These are phyloP conservation scores for Rubia occidens DNA, from an alignment of 305 asterid genomes.

Conservation along the genomic window DNA sequence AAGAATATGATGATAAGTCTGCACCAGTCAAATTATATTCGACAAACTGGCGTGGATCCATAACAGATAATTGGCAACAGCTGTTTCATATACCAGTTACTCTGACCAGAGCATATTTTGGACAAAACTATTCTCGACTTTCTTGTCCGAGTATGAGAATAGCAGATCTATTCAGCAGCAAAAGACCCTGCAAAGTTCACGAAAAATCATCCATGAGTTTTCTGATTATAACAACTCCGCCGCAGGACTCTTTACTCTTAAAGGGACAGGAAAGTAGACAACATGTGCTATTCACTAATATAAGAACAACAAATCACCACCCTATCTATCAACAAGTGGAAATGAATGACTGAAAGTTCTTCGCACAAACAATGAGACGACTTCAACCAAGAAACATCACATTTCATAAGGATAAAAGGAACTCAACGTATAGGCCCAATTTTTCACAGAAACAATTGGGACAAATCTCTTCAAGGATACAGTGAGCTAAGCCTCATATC, in stretches of 20 bases:
- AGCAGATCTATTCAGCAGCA: not conserved
- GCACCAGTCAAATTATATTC: constrained; percentile 33
- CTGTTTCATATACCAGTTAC: constrained; percentile 17
- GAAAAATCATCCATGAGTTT: not conserved
- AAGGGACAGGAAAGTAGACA: not conserved
- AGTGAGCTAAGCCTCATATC: not conserved
- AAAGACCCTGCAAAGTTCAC: constrained; percentile 13
- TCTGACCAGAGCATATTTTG: not conserved
- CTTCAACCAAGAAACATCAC: not conserved
- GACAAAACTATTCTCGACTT: constrained; percentile 5
- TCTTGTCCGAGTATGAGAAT: not conserved
- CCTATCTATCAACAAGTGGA: not conserved
- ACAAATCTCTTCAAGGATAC: constrained; percentile 2
- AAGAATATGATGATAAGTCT: constrained; percentile 19
- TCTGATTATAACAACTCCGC: not conserved
- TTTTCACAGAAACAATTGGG: not conserved
- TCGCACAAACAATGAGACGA: not conserved
- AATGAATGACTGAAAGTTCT: not conserved
- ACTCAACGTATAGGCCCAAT: not conserved
- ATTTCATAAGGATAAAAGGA: not conserved
- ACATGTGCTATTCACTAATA: not conserved
- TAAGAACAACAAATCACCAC: not conserved
- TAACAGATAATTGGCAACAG: constrained; percentile 22
- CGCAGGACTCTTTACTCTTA: not conserved
- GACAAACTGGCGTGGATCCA: constrained; percentile 37